Percentiles rank a stretch among this genome's conserved stretches.
phyloP scores from a whole-genome alignment of 257 asterid species.

The Solanum boliviense region DNA sequence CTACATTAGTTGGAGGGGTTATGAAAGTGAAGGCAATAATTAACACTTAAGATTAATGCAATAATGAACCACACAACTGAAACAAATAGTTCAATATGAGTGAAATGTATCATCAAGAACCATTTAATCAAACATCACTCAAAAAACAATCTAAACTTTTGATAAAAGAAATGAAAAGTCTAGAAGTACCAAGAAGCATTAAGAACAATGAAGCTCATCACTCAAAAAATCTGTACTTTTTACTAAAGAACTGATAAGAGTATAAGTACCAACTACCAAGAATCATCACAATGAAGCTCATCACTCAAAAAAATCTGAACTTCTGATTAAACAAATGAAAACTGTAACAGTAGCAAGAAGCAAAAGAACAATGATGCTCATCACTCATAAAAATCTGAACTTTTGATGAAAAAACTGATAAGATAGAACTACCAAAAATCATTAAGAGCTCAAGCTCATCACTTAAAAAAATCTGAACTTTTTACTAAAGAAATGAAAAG shows the following conservation, averaged over 20 bases:
- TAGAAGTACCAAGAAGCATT: conserved; percentile 38
- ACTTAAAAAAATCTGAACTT: not conserved
- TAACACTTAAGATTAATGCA: not conserved
- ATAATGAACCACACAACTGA: not conserved
- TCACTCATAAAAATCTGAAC: not conserved
- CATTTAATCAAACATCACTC: not conserved
- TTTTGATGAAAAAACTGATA: not conserved
- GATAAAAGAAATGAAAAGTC: not conserved
- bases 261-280: conserved; percentile 26
- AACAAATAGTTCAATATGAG: not conserved
- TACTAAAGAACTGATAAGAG: not conserved
- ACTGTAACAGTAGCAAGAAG: conserved; percentile 32
- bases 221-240: not conserved
- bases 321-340: not conserved
- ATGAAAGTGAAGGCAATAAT: not conserved
- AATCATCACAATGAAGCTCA: conserved; percentile 19
- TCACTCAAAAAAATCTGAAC: not conserved
- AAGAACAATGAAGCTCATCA: conserved; percentile 13
- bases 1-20: not conserved
- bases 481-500: not conserved
- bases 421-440: conserved; percentile 38
- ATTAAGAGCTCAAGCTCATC: conserved; percentile 19
- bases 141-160: not conserved
- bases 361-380: conserved; percentile 20
- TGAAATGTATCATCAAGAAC: not conserved